Percentiles rank a stretch among this genome's conserved stretches.
Evolutionary conservation across 202 grass and related monocot genomes (phyloP).

Genomic region (Zizania palustris): DNA sequence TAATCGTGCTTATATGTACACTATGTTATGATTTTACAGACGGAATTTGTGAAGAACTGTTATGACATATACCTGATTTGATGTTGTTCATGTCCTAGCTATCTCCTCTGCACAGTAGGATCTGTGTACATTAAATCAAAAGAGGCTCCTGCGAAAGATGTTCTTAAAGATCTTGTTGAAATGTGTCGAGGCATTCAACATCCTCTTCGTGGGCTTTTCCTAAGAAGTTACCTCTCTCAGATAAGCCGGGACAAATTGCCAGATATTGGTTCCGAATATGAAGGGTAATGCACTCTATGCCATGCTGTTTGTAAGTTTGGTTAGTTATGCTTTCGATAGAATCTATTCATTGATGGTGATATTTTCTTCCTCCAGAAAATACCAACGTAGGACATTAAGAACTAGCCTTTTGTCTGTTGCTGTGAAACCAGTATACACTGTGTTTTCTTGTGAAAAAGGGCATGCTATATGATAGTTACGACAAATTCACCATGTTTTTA

Average conservation of each 20-base stretch:
- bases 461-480: neutral
- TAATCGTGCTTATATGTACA: conserved; percentile 20
- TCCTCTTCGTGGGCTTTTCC: conserved; percentile 94
- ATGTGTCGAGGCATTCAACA: conserved; percentile 98
- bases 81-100: conserved; percentile 68
- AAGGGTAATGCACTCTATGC: conserved; percentile 61
- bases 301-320: neutral
- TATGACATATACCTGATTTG: conserved; percentile 35
- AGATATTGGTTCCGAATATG: conserved; percentile 95
- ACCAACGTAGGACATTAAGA: conserved; percentile 18
- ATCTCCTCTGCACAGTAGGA: conserved; percentile 96
- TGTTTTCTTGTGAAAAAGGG: conserved; percentile 16
- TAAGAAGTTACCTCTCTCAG: conserved; percentile 98
- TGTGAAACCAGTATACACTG: neutral
- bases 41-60: conserved; percentile 14
- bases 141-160: conserved; percentile 96
- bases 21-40: conserved; percentile 19
- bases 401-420: conserved; percentile 27
- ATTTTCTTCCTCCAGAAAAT: conserved; percentile 9
- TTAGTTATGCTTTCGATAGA: conserved; percentile 28
- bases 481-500: neutral
- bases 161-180: conserved; percentile 98
- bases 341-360: neutral
- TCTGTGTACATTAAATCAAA: conserved; percentile 99
- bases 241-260: conserved; percentile 94